Conservation (phyloP, 768 basidiomycete species). For the Amanita fuliginea region DNA sequence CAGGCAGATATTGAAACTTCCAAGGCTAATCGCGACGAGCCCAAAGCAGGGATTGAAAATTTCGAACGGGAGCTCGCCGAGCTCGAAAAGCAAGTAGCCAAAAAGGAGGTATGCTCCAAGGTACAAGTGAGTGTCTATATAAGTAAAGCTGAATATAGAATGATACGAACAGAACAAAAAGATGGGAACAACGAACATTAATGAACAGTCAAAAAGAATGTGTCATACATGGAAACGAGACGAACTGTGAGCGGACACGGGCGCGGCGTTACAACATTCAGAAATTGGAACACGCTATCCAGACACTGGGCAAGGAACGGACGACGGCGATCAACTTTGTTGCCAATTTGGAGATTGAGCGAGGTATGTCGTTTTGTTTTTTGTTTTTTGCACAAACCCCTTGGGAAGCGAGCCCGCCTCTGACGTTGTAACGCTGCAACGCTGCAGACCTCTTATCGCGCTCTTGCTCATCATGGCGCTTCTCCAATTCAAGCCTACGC, state of each 20-base stretch:
- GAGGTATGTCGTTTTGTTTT: no score
- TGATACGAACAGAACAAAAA: no score
- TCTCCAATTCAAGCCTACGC: conserved; percentile 97
- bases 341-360: conserved; percentile 64
- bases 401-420: no score
- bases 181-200: no score
- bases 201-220: no score
- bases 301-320: conserved; percentile 53
- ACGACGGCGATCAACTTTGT: conserved; percentile 38
- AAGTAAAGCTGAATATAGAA: conserved; percentile 80
- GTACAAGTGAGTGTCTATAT: no score
- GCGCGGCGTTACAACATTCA: conserved; percentile 67
- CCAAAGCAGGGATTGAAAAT: conserved; percentile 34
- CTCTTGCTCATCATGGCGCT: conserved; percentile 97
- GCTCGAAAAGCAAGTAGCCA: conserved; percentile 36
- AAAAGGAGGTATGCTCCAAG: conserved; percentile 41
- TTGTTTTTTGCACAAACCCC: no score
- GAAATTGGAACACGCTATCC: conserved; percentile 62
- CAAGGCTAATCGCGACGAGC: conserved; percentile 30
- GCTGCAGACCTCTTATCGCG: conserved; percentile 82
- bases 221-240: no score
- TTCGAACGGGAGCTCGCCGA: conserved; percentile 54
- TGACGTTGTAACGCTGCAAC: no score
- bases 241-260: no score
- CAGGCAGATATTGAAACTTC: conserved; percentile 57